Conservation (phyloP, 2,329 filamentous ascomycete species). For the Ceratocystiopsis minuta region DNA sequence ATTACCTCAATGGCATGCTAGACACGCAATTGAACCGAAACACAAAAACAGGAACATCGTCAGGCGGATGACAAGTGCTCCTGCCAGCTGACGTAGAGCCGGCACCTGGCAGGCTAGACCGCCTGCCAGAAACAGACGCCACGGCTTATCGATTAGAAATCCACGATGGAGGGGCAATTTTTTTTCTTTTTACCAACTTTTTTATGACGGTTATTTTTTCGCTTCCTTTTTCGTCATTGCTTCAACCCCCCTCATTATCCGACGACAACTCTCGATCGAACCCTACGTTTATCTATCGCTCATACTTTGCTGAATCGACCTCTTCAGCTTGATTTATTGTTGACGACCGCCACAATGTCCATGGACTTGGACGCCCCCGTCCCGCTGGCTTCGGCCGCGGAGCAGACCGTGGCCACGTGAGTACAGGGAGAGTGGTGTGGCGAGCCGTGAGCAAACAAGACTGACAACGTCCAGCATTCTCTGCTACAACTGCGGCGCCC, state of each 20-base stretch:
- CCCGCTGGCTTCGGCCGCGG: slow-evolving; percentile 11
- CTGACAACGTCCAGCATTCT: slow-evolving; percentile 54
- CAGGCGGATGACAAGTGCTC: no score
- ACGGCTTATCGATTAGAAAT: slow-evolving; percentile 1
- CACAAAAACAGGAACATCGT: background rate
- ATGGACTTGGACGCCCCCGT: slow-evolving; percentile 18
- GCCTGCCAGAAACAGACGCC: no score
- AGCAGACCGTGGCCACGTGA: background rate
- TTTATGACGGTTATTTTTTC: no score
- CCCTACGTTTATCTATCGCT: no score
- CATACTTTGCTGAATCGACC: no score
- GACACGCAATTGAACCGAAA: no score
- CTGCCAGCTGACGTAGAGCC: background rate
- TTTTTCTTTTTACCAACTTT: slow-evolving; percentile 3
- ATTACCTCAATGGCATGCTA: no score
- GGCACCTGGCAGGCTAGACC: no score
- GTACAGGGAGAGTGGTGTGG: no score
- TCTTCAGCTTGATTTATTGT: background rate
- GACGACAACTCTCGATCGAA: no score
- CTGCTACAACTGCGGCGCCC: slow-evolving; percentile 92
- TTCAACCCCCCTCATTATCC: no score
- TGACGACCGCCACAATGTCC: slow-evolving; percentile 5
- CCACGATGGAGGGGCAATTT: slow-evolving; percentile 6
- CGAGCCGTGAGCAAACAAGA: background rate
- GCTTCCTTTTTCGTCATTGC: no score